Conservation (phyloP, 176 grass and related monocot species). For the Phragmites australis region DNA sequence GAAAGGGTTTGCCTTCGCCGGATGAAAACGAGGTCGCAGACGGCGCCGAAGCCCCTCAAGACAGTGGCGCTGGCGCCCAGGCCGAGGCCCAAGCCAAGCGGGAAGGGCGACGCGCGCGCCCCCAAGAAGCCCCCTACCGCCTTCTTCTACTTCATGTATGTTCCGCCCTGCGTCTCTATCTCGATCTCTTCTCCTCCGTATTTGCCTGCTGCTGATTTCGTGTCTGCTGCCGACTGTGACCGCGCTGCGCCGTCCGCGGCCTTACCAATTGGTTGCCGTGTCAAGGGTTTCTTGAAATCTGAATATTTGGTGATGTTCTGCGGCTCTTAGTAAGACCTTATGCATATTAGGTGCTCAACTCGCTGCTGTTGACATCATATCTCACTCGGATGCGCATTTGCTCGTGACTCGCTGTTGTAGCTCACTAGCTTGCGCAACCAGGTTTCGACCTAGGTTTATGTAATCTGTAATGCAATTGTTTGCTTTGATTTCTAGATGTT, state of each 20-base stretch:
- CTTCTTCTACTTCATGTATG: conserved; percentile 94
- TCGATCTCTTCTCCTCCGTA: background rate
- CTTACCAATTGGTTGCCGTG: background rate
- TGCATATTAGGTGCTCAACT: background rate
- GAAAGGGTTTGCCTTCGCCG: background rate
- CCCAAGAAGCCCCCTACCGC: conserved; percentile 64
- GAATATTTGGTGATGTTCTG: background rate
- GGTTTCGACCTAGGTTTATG: background rate
- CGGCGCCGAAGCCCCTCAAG: conserved; percentile 52
- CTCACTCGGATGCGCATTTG: conserved; percentile 12
- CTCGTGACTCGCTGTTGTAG: background rate
- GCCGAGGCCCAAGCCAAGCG: conserved; percentile 32
- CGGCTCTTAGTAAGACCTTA: background rate
- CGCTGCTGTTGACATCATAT: background rate
- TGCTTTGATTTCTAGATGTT: background rate
- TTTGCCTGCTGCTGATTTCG: background rate
- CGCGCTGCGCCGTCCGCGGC: background rate
- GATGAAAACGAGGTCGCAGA: conserved; percentile 90
- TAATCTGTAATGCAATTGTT: background rate
- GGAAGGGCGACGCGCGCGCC: conserved; percentile 56
- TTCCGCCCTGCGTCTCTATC: background rate
- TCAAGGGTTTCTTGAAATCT: background rate
- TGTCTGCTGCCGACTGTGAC: background rate
- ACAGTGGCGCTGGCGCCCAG: conserved; percentile 34
- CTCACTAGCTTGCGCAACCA: conserved; percentile 6